Evolutionary conservation across 116 monocot species (phyloP), one percentile per base, ranked within the genome.

Genomic region (Dioscorea cayenensis): DNA sequence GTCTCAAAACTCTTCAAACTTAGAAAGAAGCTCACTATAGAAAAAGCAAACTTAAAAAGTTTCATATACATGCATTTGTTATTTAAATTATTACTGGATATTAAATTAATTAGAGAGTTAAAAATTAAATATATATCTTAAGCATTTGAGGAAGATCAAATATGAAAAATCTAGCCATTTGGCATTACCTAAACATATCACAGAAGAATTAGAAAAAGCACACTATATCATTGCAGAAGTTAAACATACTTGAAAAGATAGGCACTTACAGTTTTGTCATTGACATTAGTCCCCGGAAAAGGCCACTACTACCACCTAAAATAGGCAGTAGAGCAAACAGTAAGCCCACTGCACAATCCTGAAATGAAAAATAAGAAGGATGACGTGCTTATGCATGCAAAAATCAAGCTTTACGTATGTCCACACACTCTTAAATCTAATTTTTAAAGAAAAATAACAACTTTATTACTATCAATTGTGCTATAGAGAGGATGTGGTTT

Each of bases 331-430:
- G 78, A 77, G 95, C 91, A 86, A 95, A 95, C 36, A 91, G 79
- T 71, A 95, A 81, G 58, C 95, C 91, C 66, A 95, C 89, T 22
- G 91, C 91, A 80, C 91, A 95, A 78, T 95, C 95, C 95, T 95
- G 94, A 72, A 77, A 75, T 43, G 66, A 73, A 66, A n/a, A 72
- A 37, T 29, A 70, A 3, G 38, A 25, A 55, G 43, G 43, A 32
- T 38, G 32, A 12, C 36, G n/a, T 27, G 17, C 18, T 51, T 51
- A 32, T 68, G 16, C 55, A 18, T 16, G 17, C 16, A 55, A n/a
- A n/a, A 62, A 62, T 27, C 62, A 62, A 62, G 21, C 23, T 11
- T 62, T 62, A 58, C 59, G 20, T 43, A 7, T 43, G 12, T 7
- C 1, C 43, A 43, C 12, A 12, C 43, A 9, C 43, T 10, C 43